Conservation (phyloP, 1,139 yeast species). For the Pichia sp. region DNA sequence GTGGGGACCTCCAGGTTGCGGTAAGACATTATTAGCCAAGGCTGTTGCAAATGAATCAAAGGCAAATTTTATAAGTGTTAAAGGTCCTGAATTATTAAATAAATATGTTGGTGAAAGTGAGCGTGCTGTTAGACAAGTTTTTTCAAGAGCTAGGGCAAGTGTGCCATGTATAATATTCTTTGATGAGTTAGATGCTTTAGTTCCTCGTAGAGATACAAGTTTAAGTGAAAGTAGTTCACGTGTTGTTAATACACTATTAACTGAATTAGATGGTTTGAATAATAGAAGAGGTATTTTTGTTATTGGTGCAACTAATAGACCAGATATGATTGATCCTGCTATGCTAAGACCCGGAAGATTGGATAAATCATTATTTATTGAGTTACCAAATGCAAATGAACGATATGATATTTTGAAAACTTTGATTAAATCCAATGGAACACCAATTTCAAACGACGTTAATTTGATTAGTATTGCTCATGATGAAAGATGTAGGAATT, state of each 20-base stretch:
- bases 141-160: constrained; percentile 89
- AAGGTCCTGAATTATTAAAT: constrained; percentile 91
- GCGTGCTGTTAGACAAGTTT: constrained; percentile 90
- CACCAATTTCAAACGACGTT: constrained; percentile 68
- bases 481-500: constrained; percentile 78
- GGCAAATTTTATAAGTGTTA: constrained; percentile 90
- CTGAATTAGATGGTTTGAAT: constrained; percentile 91
- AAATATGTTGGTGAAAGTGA: constrained; percentile 97
- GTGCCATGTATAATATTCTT: constrained; percentile 94
- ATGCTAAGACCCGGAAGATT: constrained; percentile 96
- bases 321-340: constrained; percentile 98
- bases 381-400: constrained; percentile 74
- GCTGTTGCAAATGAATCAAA: constrained; percentile 97
- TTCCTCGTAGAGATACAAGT: constrained; percentile 86
- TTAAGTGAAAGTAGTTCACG: constrained; percentile 87
- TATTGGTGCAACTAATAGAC: constrained; percentile 94
- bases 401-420: constrained; percentile 77
- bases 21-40: constrained; percentile 90
- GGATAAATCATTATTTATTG: constrained; percentile 89
- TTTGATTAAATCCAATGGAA: constrained; percentile 59
- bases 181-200: constrained; percentile 93
- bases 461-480: constrained; percentile 57
- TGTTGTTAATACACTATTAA: constrained; percentile 88
- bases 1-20: constrained; percentile 99
- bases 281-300: constrained; percentile 92